Percentiles rank a stretch among this genome's conserved stretches.
phyloP scores from a whole-genome alignment of 2,329 filamentous ascomycete genomes.

The Aspergillus felis region DNA sequence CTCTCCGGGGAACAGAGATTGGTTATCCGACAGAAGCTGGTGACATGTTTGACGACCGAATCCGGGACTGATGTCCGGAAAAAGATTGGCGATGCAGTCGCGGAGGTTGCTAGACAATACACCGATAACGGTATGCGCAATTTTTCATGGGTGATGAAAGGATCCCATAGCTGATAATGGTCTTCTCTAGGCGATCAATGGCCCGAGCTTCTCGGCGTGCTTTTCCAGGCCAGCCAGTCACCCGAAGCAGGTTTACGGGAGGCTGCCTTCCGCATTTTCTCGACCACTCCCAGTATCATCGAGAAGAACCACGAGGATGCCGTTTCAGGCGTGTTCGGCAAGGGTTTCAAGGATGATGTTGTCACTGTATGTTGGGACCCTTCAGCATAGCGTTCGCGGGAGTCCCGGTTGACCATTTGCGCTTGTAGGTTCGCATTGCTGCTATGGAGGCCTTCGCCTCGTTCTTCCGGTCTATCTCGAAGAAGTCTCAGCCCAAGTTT shows the following conservation, averaged over 20 bases:
- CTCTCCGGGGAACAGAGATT: conserved; percentile 68
- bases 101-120: conserved; percentile 92
- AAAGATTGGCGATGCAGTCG: conserved; percentile 96
- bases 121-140: conserved; percentile 73
- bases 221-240: conserved; percentile 90
- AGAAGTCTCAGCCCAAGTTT: conserved; percentile 86
- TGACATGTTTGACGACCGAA: conserved; percentile 73
- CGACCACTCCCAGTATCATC: conserved; percentile 90
- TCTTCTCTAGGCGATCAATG: conserved; percentile 67
- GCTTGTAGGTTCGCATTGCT: conserved; percentile 71
- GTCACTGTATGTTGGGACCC: conserved; percentile 57
- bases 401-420: conserved; percentile 12
- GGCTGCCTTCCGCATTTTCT: conserved; percentile 90
- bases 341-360: conserved; percentile 86
- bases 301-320: conserved; percentile 91
- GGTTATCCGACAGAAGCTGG: conserved; percentile 77
- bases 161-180: conserved; percentile 4
- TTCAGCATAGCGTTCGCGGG: background rate
- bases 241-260: conserved; percentile 79
- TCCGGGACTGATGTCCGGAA: conserved; percentile 72
- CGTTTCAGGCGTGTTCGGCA: conserved; percentile 83
- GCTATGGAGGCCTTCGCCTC: conserved; percentile 96
- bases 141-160: background rate
- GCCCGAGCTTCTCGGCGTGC: conserved; percentile 79
- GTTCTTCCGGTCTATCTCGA: conserved; percentile 87